Evolutionary conservation across 2,329 filamentous ascomycete genomes (phyloP), one percentile per base, ranked within the genome.

Genomic region (Samsoniella hepiali): DNA sequence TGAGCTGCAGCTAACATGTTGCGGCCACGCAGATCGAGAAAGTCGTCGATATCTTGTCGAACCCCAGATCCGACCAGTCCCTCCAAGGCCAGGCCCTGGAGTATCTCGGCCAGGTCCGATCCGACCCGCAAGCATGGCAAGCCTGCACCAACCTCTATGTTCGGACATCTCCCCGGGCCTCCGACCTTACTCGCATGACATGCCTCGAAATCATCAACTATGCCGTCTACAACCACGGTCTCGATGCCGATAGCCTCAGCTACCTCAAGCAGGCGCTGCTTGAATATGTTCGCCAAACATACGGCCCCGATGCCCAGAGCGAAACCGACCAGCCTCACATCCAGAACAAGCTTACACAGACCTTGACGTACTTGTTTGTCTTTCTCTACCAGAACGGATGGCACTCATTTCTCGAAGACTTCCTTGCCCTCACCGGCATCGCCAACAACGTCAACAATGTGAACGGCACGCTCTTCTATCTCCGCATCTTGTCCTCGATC

Each of bases 341-440:
- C 50, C 94, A 98, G 78, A 99, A 98, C 80, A 99, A 99, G 78
- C 86, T 99, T 68, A 93, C 94, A 53, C 95, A 99, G 78, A 97
- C 93, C 13, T 80, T 99, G 70, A 99, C 95, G 10, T 95, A 92
- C 72, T 87, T 99, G 58, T 99, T 99, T 76, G 90, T 92, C 42
- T 87, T 88, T 13, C 83, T 96, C 62, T 99, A 99, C 76, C 87
- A 87, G 60, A 86, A 89, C 60, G 90, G 90, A 44, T 99, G 95
- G 95, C 85, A 91, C 71, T 86, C 82, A 65, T 98, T 97, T 76
- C 88, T 99, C 73, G 91, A 96, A 71, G 95, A 99, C 73, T 91
- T 98, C 69, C 81, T 95, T 66, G 83, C 84, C 64, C 78, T 99
- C 68, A 92, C 93, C 7, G 85, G 84, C 65, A 78, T 83, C 34